Conservation (phyloP, 108 stramenopile genomes). For the Nannochloropsis salina region DNA sequence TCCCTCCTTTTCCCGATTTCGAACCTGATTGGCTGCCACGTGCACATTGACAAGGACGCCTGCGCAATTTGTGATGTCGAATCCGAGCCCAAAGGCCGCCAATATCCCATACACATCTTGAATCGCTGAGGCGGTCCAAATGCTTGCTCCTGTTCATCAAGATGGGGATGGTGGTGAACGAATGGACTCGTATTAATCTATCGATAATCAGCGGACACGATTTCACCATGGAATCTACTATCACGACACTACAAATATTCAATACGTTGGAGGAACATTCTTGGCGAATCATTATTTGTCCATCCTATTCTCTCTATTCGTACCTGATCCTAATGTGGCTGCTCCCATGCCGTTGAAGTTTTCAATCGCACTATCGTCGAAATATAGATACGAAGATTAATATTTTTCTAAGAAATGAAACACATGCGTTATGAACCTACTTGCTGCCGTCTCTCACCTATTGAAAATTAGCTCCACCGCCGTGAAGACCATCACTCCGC, state of each 20-base stretch:
- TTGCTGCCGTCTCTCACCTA: background rate
- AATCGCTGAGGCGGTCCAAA: background rate
- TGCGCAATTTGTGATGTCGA: background rate
- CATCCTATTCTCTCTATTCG: background rate
- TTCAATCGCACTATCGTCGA: background rate
- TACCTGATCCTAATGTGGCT: background rate
- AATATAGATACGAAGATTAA: background rate
- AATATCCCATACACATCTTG: background rate
- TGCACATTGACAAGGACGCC: background rate
- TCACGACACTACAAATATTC: background rate
- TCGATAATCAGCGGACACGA: too few relatives aligned
- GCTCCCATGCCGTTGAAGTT: slow-evolving; percentile 5
- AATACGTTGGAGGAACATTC: too few relatives aligned
- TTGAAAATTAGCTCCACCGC: background rate
- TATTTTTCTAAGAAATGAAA: too few relatives aligned
- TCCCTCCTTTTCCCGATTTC: background rate
- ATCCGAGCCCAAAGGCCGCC: background rate
- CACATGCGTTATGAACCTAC: too few relatives aligned
- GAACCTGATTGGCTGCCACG: background rate
- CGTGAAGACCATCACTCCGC: background rate
- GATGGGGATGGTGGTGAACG: background rate
- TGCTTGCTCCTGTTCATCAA: background rate
- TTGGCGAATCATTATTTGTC: too few relatives aligned
- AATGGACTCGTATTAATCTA: too few relatives aligned
- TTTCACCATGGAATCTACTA: background rate